phyloP scores from a whole-genome alignment of 345 rosid species.

The Heritiera fomes region DNA sequence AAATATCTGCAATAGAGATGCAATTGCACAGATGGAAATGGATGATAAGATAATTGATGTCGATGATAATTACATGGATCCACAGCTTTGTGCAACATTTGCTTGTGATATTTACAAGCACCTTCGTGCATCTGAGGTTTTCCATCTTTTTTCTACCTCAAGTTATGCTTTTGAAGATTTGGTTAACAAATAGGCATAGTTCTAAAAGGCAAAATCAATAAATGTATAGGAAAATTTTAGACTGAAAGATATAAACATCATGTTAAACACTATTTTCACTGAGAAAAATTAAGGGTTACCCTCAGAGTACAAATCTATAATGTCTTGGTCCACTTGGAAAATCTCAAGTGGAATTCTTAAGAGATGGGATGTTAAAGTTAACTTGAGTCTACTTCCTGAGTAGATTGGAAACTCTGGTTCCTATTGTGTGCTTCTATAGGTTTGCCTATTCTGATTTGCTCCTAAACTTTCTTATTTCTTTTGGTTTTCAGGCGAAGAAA shows the following conservation, averaged over 20 bases:
- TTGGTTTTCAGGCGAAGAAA: slow-evolving; percentile 57
- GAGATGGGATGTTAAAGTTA: not conserved
- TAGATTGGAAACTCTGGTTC: not conserved
- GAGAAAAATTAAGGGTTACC: not conserved
- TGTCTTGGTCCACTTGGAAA: not conserved
- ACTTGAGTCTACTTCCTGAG: too few species aligned
- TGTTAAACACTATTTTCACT: not conserved
- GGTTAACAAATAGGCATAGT: not conserved
- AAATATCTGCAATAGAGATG: slow-evolving; percentile 60
- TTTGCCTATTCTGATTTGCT: slow-evolving; percentile 2
- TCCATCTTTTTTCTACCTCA: not conserved
- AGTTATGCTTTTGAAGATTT: not conserved
- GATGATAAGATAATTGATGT: slow-evolving; percentile 52
- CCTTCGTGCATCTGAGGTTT: slow-evolving; percentile 82
- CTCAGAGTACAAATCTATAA: not conserved
- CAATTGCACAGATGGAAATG: slow-evolving; percentile 44
- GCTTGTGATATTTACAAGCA: slow-evolving; percentile 61
- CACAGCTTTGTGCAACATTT: slow-evolving; percentile 78
- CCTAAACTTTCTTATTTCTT: not conserved
- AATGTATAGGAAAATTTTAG: not conserved
- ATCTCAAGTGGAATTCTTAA: not conserved
- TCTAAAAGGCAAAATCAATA: not conserved
- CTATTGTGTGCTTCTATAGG: not conserved
- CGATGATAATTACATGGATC: slow-evolving; percentile 57
- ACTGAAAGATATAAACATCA: not conserved